Evolutionary conservation across 2,329 filamentous ascomycete genomes (phyloP).

Genomic region (Apiospora aurea): DNA sequence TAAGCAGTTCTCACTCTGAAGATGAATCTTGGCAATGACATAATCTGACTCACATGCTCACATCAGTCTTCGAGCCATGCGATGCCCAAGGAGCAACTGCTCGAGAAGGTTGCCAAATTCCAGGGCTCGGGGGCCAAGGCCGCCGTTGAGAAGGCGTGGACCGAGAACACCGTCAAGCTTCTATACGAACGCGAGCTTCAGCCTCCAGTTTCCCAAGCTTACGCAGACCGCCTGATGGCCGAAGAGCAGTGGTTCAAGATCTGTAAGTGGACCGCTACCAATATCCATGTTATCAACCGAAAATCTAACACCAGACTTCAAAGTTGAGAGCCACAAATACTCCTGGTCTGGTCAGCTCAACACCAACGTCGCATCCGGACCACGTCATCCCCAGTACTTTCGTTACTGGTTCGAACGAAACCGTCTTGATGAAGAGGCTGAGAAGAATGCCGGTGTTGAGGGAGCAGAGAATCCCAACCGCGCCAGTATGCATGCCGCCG

Average conservation of each 20-base stretch:
- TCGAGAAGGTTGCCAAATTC: background rate
- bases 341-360: background rate
- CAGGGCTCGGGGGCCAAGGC: background rate
- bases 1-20: too few species aligned
- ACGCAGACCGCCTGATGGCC: background rate
- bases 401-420: background rate
- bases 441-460: too few species aligned
- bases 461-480: too few species aligned
- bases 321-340: background rate
- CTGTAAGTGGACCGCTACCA: too few species aligned
- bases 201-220: background rate
- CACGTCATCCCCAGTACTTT: background rate
- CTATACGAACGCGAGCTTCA: background rate
- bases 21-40: too few species aligned
- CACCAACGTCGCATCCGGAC: background rate
- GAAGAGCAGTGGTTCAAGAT: background rate
- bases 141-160: background rate
- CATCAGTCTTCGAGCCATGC: too few species aligned
- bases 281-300: too few species aligned
- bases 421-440: background rate
- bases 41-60: too few species aligned
- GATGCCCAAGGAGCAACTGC: background rate
- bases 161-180: background rate
- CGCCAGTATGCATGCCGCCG: too few species aligned
- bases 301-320: background rate